Base-by-base conservation (phyloP, 352 stramenopile genomes). In the Phytophthora lateralis region DNA sequence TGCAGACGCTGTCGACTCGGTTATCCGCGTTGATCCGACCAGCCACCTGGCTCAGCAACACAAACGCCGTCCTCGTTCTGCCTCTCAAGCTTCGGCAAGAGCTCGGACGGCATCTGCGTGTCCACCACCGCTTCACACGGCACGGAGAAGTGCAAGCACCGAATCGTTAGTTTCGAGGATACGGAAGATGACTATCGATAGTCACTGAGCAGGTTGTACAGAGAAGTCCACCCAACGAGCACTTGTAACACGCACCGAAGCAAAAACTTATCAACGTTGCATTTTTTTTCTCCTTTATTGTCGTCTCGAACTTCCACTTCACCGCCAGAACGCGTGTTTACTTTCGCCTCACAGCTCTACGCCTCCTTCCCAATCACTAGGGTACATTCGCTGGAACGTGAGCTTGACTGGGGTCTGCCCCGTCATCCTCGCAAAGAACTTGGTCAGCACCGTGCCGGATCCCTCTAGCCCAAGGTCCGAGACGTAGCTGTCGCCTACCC, bases 311-410 rank as follows among this genome's bases (percentile, higher is more conserved):
- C 29, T 52, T 42, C 20, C 34, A 26, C 20, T 59, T 51, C n/a
- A 18, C 18, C 55, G 27, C 45, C 15, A 49, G 24, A 56, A 30
- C 11, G 26, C 17, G 24, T 32, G 17, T 32, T 37, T 47, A 43
- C 39, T 34, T 43, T n/a, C 30, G 6, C 14, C 48, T 52, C 63
- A 91, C 41, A 91, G 55, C 50, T 91, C 82, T 0, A 91, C 82
- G 26, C 82, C 82, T n/a, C 82, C 82, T 51, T 91, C 82, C 82
- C 82, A 91, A 47, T 85, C 76, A 45, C 73, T 75, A 6, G 73
- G 65, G 49, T 69, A 65, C 75, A 86, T 91, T 29, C 79, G 77
- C 67, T 91, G 82, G 54, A 91, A 91, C 34, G 82, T 84, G 30
- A 91, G 67, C 4, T 63, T 66, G 49, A 91, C 70, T 4, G 82